Conservation (phyloP, 352 stramenopile genomes). For the Globisporangium solare region DNA sequence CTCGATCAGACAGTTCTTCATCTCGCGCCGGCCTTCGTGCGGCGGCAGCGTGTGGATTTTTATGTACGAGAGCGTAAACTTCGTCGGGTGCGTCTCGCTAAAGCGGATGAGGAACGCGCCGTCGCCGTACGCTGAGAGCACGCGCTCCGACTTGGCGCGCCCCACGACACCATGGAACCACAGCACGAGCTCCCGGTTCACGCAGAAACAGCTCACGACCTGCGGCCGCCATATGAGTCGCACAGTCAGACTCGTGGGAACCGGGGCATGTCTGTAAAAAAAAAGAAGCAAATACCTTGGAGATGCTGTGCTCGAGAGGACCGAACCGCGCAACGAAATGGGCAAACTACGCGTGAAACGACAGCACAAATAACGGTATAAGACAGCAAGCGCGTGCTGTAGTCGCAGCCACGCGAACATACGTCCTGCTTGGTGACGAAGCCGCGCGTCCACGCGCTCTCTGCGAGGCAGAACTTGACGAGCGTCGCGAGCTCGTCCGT, state of each 20-base stretch:
- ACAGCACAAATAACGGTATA: too few relatives aligned
- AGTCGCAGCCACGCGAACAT: conserved; percentile 5
- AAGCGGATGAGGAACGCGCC: conserved; percentile 75
- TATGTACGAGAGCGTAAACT: conserved; percentile 76
- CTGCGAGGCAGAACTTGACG: conserved; percentile 45
- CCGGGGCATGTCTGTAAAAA: not conserved
- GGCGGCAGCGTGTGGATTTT: conserved; percentile 43
- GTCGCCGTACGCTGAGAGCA: conserved; percentile 36
- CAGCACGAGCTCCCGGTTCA: conserved; percentile 50
- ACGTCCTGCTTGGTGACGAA: conserved; percentile 45
- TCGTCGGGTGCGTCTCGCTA: conserved; percentile 71
- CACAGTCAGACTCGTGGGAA: too few relatives aligned
- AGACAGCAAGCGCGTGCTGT: too few relatives aligned
- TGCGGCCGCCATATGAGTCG: not conserved
- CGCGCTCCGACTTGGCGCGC: conserved; percentile 38
- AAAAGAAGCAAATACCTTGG: conserved; percentile 23
- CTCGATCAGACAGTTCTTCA: conserved; percentile 71
- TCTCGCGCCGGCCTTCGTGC: conserved; percentile 32
- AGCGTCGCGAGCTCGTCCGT: conserved; percentile 54
- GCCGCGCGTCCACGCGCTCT: conserved; percentile 34
- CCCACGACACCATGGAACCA: conserved; percentile 75
- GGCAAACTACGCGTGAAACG: conserved; percentile 30
- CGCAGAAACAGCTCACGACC: conserved; percentile 54
- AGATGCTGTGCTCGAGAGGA: conserved; percentile 45
- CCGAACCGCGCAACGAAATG: conserved; percentile 70